Base-by-base conservation (phyloP, 108 stramenopile genomes). In the Fragilaria radians region DNA sequence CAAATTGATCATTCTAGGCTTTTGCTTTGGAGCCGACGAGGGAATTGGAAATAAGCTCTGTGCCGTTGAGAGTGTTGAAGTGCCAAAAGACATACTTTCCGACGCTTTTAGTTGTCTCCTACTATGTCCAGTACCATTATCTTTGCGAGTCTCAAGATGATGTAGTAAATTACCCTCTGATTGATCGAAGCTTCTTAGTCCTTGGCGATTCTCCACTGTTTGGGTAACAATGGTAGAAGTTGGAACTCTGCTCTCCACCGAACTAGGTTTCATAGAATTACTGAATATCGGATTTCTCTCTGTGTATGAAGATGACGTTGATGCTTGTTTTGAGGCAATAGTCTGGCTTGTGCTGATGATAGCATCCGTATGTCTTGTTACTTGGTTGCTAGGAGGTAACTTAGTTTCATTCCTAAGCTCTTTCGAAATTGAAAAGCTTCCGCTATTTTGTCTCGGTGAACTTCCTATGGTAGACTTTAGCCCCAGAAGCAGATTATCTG, bases 1-100 rank as follows among this genome's bases (percentile, higher is more conserved):
- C 36, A 42, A 7, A 28, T 57, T 57, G 55, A 57, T 27, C 32
- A 36, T 36, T n/a, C 55, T 22, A 24, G 55, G 55, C 36, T 42
- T 42, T 42, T 42, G 11, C 7, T 14, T 7, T n/a, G n/a, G n/a
- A 42, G 36, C 14, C 14, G 11, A 7, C 11, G 7, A 11, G 36
- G 36, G 36, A 14, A 11, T 7, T 11, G 14, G 14, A 7, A 42
- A 42, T 14, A 14, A 42, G 14, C 7, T 7, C 14, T 42, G 36
- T 11, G 11, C 36, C 11, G 11, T 42, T 42, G 36, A 42, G 36
- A 14, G 11, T 42, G 36, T 42, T 14, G 14, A 42, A 42, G 36
- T 42, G 7, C 36, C 36, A 42, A 11, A 42, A 7, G 36, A 42
- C 14, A 14, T 42, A 14, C 36, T 42, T 42, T 42, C 36, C 14